These are phyloP conservation scores for Fusarium proliferatum DNA, from an alignment of 2,329 filamentous ascomycete genomes.

Conservation along the genomic window DNA sequence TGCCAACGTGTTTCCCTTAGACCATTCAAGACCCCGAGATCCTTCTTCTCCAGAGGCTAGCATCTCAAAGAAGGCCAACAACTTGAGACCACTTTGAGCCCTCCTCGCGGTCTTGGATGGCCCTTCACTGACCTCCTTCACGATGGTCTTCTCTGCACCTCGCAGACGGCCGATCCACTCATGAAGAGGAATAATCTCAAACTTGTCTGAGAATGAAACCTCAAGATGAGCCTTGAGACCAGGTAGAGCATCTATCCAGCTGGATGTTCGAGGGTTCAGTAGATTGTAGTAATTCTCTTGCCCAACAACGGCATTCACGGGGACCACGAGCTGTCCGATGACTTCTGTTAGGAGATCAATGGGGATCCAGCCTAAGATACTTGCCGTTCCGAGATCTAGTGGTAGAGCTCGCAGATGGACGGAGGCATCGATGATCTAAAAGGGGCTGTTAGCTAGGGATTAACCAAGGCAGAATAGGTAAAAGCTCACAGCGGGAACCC, in stretches of 20 bases:
- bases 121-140: neutral
- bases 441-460: neutral
- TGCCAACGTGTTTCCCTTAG: neutral
- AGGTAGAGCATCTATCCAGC: neutral
- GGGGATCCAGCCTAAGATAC: neutral
- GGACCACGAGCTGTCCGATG: neutral
- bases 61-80: neutral
- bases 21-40: neutral
- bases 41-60: neutral
- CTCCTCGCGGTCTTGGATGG: neutral
- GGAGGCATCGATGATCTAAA: neutral
- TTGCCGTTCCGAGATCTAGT: neutral
- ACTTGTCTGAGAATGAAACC: accelerated
- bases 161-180: neutral
- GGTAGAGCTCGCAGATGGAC: neutral
- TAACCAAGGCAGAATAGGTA: neutral
- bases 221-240: neutral
- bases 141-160: neutral
- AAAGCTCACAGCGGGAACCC: neutral
- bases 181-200: neutral
- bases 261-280: neutral
- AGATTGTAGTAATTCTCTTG: neutral
- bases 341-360: neutral
- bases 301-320: neutral
- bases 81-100: neutral